Conservation (phyloP, 2,329 filamentous ascomycete genomes). For the Talaromyces pinophilus region DNA sequence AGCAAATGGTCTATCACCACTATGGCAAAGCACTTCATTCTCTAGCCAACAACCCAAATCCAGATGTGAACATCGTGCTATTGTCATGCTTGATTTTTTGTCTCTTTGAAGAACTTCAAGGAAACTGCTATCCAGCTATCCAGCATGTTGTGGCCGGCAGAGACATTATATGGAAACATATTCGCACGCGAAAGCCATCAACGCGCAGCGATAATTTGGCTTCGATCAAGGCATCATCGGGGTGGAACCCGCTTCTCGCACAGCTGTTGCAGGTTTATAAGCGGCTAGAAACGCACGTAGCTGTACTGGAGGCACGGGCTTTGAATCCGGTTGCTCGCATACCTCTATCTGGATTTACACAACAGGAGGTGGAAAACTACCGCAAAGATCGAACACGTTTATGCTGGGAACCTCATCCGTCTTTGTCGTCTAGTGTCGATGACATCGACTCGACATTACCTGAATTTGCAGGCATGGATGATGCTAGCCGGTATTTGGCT, state of each 20-base stretch:
- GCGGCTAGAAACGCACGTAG: conserved; percentile 13
- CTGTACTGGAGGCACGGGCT: conserved; percentile 12
- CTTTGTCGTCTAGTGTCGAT: background rate
- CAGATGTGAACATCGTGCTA: conserved; percentile 15
- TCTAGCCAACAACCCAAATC: conserved; percentile 6
- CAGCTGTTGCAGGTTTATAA: conserved; percentile 15
- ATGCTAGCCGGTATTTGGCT: conserved; percentile 8
- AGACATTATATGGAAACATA: conserved; percentile 9
- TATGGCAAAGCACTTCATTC: conserved; percentile 15
- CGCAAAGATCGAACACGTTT: background rate
- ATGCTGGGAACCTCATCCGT: background rate
- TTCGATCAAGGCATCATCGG: conserved; percentile 5
- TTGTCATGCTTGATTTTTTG: conserved; percentile 13
- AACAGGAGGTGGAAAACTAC: conserved; percentile 1
- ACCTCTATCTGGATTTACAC: conserved; percentile 12
- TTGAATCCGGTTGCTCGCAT: conserved; percentile 11
- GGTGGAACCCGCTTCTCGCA: conserved; percentile 14
- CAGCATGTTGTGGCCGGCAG: conserved; percentile 16
- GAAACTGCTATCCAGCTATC: conserved; percentile 16
- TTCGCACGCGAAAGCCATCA: conserved; percentile 1
- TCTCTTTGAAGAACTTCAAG: conserved; percentile 20
- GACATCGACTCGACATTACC: background rate
- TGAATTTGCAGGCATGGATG: conserved; percentile 13
- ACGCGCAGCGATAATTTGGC: conserved; percentile 1
- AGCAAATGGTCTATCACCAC: conserved; percentile 11